Evolutionary conservation across 2,329 filamentous ascomycete species (phyloP), one percentile per base, ranked within the genome.

Genomic region (Aspergillus calidoustus): DNA sequence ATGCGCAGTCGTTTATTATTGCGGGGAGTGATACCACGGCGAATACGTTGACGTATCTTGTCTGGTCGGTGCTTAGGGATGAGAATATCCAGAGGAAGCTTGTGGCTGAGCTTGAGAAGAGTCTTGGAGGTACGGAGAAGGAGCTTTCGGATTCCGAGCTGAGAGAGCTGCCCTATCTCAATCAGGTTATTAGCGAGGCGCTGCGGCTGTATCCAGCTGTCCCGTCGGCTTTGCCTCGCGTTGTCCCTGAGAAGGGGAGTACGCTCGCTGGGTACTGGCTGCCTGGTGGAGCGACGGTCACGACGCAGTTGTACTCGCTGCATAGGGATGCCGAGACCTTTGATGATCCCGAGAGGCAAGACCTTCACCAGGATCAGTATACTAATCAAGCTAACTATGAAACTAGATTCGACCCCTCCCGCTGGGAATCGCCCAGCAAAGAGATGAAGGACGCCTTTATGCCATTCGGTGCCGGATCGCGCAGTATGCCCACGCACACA

Each of bases 381-480:
- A n/a, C n/a, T 5, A 47, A 3, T 31, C 15, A 34, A 56, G 34
- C 11, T 47, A 19, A 54, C 38, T 44, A 13, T 15, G 11, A 3
- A 38, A 74, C 81, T 31, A 68, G 63, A 1, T 75, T 74, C 43
- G 52, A 68, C 0, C 73, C 72, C 1, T 64, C 66, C 17, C 64
- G 72, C n/a, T 75, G 73, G 72, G 65, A 62, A 9, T 47, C 31
- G 0, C 64, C 66, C 0, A 74, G 65, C 0, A 68, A 69, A 44
- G 77, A 79, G 44, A 80, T 83, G 69, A 82, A 84, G 56, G 80
- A 83, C 3, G 84, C 85, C 17, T 90, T 89, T 65, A 87, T 87
- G 80, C 87, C 88, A 0, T 91, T 91, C 71, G 87, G 88, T 1
- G 89, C 85, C 19, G 89, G 89, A 0, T 86, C 88, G 0, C 80